Conservation (phyloP, 1,284 basidiomycete genomes). For the Athelia sp. region DNA sequence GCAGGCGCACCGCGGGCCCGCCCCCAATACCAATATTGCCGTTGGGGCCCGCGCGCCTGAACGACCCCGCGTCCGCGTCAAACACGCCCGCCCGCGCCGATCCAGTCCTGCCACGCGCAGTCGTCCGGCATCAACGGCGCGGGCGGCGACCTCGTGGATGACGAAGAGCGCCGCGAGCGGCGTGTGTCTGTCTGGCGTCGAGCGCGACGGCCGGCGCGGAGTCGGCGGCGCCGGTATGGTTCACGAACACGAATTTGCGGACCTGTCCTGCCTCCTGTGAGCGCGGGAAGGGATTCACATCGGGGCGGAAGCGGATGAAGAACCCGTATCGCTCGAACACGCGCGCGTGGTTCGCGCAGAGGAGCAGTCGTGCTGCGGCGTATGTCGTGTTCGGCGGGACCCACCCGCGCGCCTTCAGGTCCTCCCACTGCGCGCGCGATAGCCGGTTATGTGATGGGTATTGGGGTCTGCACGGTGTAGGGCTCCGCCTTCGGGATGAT, state of each 20-base stretch:
- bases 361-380: conserved; percentile 17
- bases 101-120: conserved; percentile 20
- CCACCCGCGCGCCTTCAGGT: conserved; percentile 15
- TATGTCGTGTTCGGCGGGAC: conserved; percentile 17
- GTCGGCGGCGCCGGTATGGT: conserved; percentile 14
- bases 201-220: conserved; percentile 17
- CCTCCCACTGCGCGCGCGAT: conserved; percentile 10
- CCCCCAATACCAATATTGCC: conserved; percentile 1
- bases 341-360: conserved; percentile 15
- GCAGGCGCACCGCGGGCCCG: conserved; percentile 8
- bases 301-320: conserved; percentile 16
- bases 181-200: conserved; percentile 13
- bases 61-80: conserved; percentile 7
- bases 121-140: conserved; percentile 11
- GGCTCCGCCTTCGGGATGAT: conserved; percentile 10
- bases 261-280: conserved; percentile 7
- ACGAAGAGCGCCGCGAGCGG: conserved; percentile 18
- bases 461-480: conserved; percentile 8
- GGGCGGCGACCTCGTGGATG: conserved; percentile 17
- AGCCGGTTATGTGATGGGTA: conserved; percentile 5
- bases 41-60: conserved; percentile 10
- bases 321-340: conserved; percentile 16
- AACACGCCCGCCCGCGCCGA: conserved; percentile 9
- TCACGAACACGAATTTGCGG: conserved; percentile 18
- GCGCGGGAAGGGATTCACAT: conserved; percentile 13